Percentiles rank a stretch among this genome's conserved stretches.
Evolutionary conservation across 2,329 filamentous ascomycete species (phyloP).

Genomic region (Verticillium nonalfalfae): DNA sequence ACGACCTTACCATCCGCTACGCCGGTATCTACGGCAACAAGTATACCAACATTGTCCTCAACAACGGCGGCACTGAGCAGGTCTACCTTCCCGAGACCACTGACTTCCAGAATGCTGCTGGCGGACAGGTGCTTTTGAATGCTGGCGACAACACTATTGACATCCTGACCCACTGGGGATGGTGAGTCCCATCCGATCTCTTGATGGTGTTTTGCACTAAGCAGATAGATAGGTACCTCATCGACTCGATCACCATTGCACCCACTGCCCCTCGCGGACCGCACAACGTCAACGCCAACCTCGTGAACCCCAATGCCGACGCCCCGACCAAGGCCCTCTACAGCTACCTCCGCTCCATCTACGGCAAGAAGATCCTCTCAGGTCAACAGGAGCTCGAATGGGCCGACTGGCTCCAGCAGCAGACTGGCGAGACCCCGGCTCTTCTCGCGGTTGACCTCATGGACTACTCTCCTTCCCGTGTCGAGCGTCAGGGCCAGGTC

Average conservation of each 20-base stretch:
- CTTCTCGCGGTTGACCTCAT: slow-evolving; percentile 39
- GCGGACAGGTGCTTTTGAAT: slow-evolving; percentile 36
- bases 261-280: slow-evolving; percentile 26
- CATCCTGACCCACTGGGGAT: slow-evolving; percentile 41
- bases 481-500: slow-evolving; percentile 27
- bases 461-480: slow-evolving; percentile 40
- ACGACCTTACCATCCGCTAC: slow-evolving; percentile 36
- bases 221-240: slow-evolving; percentile 24
- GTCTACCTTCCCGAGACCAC: slow-evolving; percentile 31
- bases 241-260: slow-evolving; percentile 33
- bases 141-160: slow-evolving; percentile 36
- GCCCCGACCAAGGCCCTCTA: slow-evolving; percentile 29
- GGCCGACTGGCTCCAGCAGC: slow-evolving; percentile 33
- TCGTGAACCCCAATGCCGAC: slow-evolving; percentile 30
- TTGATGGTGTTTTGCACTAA: not conserved
- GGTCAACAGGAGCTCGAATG: slow-evolving; percentile 39
- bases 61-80: slow-evolving; percentile 31
- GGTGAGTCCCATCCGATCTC: slow-evolving; percentile 19
- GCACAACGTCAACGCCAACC: slow-evolving; percentile 28
- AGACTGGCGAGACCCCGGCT: slow-evolving; percentile 39
- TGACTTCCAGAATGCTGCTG: slow-evolving; percentile 29
- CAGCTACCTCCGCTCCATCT: slow-evolving; percentile 33
- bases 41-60: slow-evolving; percentile 33
- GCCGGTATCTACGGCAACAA: slow-evolving; percentile 40
- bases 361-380: slow-evolving; percentile 38